Percentiles rank a stretch among this genome's conserved stretches.
Evolutionary conservation across 805 yeast genomes (phyloP).

Genomic region (Brettanomyces anomalus): DNA sequence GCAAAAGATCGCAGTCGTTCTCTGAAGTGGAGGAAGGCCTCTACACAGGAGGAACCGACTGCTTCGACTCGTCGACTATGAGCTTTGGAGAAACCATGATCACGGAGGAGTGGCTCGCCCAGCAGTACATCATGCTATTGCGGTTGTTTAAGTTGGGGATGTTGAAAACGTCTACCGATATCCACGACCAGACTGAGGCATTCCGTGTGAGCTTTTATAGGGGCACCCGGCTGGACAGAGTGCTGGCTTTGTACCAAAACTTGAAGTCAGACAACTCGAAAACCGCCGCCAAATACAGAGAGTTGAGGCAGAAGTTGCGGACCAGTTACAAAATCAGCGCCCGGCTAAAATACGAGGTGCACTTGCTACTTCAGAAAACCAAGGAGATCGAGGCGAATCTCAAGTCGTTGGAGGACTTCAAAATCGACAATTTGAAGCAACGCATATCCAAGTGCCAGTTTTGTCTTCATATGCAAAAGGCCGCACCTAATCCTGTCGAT

Average conservation of each 20-base stretch:
- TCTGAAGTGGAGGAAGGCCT: slow-evolving; percentile 14
- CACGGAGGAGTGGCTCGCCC: slow-evolving; percentile 19
- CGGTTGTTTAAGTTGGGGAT: slow-evolving; percentile 14
- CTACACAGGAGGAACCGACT: slow-evolving; percentile 4
- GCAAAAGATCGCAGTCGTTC: slow-evolving; percentile 29
- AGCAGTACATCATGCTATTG: slow-evolving; percentile 14
- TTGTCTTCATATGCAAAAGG: not conserved
- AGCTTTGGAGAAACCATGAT: slow-evolving; percentile 3
- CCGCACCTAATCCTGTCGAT: not conserved
- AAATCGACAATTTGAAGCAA: slow-evolving; percentile 22
- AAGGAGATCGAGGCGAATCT: slow-evolving; percentile 57
- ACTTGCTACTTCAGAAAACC: slow-evolving; percentile 49
- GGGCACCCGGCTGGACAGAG: slow-evolving; percentile 8
- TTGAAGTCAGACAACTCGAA: slow-evolving; percentile 12
- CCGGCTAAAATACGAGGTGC: slow-evolving; percentile 54
- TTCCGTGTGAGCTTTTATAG: slow-evolving; percentile 14
- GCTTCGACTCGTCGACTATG: slow-evolving; percentile 7
- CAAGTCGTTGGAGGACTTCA: slow-evolving; percentile 26
- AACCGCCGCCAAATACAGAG: slow-evolving; percentile 16
- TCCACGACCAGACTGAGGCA: slow-evolving; percentile 10
- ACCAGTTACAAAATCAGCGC: slow-evolving; percentile 51
- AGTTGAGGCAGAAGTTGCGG: slow-evolving; percentile 28
- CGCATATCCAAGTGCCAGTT: slow-evolving; percentile 7
- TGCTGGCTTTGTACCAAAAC: slow-evolving; percentile 6
- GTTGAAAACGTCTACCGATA: slow-evolving; percentile 10